Evolutionary conservation across 2,329 filamentous ascomycete species (phyloP).

Genomic region (Stachybotrys elegans): DNA sequence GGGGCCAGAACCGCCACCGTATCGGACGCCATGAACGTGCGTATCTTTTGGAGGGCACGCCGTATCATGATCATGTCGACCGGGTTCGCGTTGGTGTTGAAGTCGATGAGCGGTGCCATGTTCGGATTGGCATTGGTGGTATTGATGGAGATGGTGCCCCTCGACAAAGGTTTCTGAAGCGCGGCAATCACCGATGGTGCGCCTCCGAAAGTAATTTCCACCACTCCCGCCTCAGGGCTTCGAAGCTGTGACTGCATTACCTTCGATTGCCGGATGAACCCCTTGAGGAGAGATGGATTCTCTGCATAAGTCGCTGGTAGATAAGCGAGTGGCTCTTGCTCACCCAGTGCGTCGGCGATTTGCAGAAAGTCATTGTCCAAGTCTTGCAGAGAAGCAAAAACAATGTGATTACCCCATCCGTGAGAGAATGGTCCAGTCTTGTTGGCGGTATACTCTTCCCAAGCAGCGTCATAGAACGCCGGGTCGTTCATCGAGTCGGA

Average conservation of each 20-base stretch:
- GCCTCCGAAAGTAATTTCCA: slow-evolving; percentile 15
- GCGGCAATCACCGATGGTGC: slow-evolving; percentile 8
- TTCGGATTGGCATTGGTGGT: slow-evolving; percentile 13
- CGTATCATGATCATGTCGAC: slow-evolving; percentile 11
- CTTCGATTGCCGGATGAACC: slow-evolving; percentile 9
- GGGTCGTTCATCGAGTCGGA: slow-evolving; percentile 14
- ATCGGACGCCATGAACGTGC: slow-evolving; percentile 14
- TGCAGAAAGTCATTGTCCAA: slow-evolving; percentile 6
- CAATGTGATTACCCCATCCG: slow-evolving; percentile 14
- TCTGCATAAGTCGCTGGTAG: slow-evolving; percentile 14
- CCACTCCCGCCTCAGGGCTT: slow-evolving; percentile 10
- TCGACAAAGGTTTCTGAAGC: slow-evolving; percentile 16
- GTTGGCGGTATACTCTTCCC: slow-evolving; percentile 14
- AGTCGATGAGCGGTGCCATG: slow-evolving; percentile 14
- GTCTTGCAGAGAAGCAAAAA: slow-evolving; percentile 14
- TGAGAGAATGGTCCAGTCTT: slow-evolving; percentile 18
- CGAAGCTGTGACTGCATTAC: slow-evolving; percentile 11
- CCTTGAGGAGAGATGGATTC: slow-evolving; percentile 9
- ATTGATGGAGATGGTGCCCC: slow-evolving; percentile 17
- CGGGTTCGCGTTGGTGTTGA: slow-evolving; percentile 14
- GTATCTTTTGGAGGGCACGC: slow-evolving; percentile 11
- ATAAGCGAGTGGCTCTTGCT: slow-evolving; percentile 11
- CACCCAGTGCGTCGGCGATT: slow-evolving; percentile 6
- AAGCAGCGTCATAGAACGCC: slow-evolving; percentile 14
- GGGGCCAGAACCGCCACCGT: slow-evolving; percentile 10